A percentile compares a stretch with the other conserved stretches of the same genome.
Conservation (phyloP, 2,329 filamentous ascomycete genomes). For the Zymoseptoria brevis region DNA sequence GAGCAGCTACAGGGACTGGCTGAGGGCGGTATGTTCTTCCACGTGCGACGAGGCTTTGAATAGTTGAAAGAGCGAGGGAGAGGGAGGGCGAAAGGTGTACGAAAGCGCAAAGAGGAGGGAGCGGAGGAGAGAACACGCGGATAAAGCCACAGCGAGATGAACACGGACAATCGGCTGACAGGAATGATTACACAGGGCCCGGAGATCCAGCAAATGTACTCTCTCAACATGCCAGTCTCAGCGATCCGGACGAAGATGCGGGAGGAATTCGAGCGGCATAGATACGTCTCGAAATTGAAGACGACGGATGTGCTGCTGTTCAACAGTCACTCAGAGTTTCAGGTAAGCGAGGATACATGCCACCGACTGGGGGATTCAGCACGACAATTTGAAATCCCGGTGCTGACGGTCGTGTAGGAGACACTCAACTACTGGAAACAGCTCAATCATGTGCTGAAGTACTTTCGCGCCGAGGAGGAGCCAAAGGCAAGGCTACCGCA, state of each 20-base stretch:
- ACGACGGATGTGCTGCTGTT: conserved; percentile 85
- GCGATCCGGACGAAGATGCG: conserved; percentile 85
- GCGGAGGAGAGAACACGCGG: not conserved
- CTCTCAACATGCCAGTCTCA: conserved; percentile 78
- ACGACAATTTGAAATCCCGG: not conserved
- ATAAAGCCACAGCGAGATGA: not conserved
- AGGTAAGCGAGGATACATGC: conserved; percentile 51
- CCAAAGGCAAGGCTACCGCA: conserved; percentile 67
- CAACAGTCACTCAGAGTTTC: conserved; percentile 87
- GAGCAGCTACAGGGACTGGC: conserved; percentile 87
- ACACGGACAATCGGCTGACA: not conserved
- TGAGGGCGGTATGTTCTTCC: conserved; percentile 68
- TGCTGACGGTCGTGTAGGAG: conserved; percentile 52
- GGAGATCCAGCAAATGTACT: conserved; percentile 97
- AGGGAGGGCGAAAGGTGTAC: not conserved
- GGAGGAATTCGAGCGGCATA: conserved; percentile 92
- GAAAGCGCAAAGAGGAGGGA: not conserved
- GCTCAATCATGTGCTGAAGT: conserved; percentile 88
- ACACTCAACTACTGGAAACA: conserved; percentile 99
- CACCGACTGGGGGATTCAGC: not conserved
- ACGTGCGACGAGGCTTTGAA: conserved; percentile 24
- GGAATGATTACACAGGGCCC: conserved; percentile 60
- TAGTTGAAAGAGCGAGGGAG: not conserved
- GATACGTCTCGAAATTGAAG: conserved; percentile 81
- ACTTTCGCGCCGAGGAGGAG: conserved; percentile 84